Conservation (phyloP, 176 grass and related monocot genomes). For the Zoysia pacifica region DNA sequence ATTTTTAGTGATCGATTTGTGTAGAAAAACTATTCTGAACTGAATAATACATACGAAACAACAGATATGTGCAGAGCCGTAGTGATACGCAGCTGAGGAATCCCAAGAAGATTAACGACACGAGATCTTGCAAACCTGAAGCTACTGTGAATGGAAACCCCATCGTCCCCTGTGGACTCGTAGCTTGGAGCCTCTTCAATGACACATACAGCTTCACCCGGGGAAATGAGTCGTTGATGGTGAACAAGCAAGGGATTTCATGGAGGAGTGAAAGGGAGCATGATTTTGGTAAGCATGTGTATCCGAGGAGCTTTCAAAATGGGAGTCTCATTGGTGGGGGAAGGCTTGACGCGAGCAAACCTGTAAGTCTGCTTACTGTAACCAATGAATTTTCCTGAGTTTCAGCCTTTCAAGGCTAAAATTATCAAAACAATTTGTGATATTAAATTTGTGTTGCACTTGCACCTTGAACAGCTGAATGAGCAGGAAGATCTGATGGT, state of each 20-base stretch:
- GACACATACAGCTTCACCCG: slow-evolving; percentile 63
- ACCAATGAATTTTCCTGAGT: not conserved
- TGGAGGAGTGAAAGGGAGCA: slow-evolving; percentile 63
- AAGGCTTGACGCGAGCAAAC: slow-evolving; percentile 48
- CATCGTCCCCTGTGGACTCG: slow-evolving; percentile 61
- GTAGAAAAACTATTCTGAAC: not conserved
- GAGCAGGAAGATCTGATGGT: slow-evolving; percentile 73
- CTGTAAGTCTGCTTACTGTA: slow-evolving; percentile 33
- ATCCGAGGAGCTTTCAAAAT: slow-evolving; percentile 69
- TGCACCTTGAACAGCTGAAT: slow-evolving; percentile 46
- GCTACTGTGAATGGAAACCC: slow-evolving; percentile 39
- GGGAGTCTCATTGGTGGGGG: slow-evolving; percentile 52
- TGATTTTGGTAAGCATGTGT: slow-evolving; percentile 61
- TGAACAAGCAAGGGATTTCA: slow-evolving; percentile 61
- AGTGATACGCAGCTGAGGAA: slow-evolving; percentile 48
- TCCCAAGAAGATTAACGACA: slow-evolving; percentile 29
- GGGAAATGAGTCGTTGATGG: slow-evolving; percentile 35
- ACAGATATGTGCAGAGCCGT: slow-evolving; percentile 62
- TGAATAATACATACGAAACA: slow-evolving; percentile 3
- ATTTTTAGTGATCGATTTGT: not conserved
- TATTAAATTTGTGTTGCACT: not conserved
- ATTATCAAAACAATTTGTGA: too few relatives aligned
- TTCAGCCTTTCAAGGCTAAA: not conserved
- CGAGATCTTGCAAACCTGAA: slow-evolving; percentile 57
- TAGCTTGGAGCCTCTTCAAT: slow-evolving; percentile 85